These are phyloP conservation scores for Onygenales sp. DNA, from an alignment of 2,329 filamentous ascomycete species.

Conservation along the genomic window DNA sequence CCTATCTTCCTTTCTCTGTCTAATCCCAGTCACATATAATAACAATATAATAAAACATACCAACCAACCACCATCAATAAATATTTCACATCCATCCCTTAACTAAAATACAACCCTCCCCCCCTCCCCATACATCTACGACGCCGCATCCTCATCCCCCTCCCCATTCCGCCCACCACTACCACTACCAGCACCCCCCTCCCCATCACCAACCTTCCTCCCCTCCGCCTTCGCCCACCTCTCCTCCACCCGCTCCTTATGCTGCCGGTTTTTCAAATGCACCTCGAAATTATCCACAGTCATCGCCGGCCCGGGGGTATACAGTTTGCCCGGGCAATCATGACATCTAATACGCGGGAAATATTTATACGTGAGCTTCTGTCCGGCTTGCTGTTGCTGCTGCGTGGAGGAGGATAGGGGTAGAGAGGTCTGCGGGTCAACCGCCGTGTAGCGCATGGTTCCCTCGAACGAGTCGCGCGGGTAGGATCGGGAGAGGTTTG, in stretches of 20 bases:
- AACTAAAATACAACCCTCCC: too few species aligned
- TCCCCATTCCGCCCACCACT: too few species aligned
- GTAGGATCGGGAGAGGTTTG: constrained; percentile 59
- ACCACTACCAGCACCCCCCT: not conserved
- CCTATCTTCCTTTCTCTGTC: too few species aligned
- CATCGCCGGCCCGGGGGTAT: constrained; percentile 77
- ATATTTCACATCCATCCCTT: too few species aligned
- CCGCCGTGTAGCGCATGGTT: constrained; percentile 79
- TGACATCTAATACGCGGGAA: constrained; percentile 82
- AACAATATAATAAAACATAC: too few species aligned
- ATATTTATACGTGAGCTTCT: constrained; percentile 66
- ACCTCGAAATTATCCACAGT: constrained; percentile 88
- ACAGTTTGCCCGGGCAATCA: constrained; percentile 88
- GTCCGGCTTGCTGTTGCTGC: constrained; percentile 43
- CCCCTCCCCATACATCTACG: too few species aligned
- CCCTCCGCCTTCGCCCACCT: constrained; percentile 26
- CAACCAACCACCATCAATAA: too few species aligned
- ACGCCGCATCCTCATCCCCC: too few species aligned
- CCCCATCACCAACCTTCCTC: not conserved
- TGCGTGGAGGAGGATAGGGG: constrained; percentile 44
- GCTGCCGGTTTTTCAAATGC: constrained; percentile 75
- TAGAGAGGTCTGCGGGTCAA: constrained; percentile 62
- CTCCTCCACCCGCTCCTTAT: constrained; percentile 61
- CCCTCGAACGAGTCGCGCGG: constrained; percentile 78
- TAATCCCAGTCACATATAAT: too few species aligned